Conservation (phyloP, 169 alveolate species). For the Eimeria falciformis region DNA sequence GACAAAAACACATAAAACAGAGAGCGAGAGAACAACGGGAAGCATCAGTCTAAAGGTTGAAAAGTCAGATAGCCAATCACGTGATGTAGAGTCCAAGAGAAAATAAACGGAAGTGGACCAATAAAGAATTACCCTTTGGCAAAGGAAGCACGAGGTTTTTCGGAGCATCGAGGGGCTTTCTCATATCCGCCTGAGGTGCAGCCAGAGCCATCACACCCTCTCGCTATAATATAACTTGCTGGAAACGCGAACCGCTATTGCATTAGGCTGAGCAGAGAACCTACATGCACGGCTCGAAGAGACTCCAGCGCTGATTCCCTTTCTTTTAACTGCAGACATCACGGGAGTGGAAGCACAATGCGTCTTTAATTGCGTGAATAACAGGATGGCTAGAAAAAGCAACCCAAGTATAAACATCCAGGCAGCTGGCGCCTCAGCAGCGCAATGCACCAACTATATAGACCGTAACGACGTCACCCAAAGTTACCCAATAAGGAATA, state of each 20-base stretch:
- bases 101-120: not conserved
- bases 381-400: too few species aligned
- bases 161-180: slow-evolving; percentile 25
- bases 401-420: too few species aligned
- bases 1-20: not conserved
- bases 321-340: slow-evolving; percentile 35
- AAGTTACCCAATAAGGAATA: too few species aligned
- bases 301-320: slow-evolving; percentile 59
- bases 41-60: too few species aligned
- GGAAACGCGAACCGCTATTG: not conserved
- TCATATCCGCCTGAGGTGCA: slow-evolving; percentile 35
- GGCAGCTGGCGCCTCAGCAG: too few species aligned
- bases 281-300: slow-evolving; percentile 44
- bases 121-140: slow-evolving; percentile 9
- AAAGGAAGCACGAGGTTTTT: slow-evolving; percentile 22
- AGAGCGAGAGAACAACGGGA: not conserved
- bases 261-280: not conserved
- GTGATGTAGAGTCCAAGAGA: too few species aligned
- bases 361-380: too few species aligned
- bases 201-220: not conserved
- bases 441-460: too few species aligned
- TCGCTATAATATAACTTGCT: too few species aligned
- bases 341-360: not conserved
- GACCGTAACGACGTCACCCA: too few species aligned
- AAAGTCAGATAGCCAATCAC: too few species aligned